Conservation (phyloP, 768 basidiomycete genomes). For the Suillus lakei region DNA sequence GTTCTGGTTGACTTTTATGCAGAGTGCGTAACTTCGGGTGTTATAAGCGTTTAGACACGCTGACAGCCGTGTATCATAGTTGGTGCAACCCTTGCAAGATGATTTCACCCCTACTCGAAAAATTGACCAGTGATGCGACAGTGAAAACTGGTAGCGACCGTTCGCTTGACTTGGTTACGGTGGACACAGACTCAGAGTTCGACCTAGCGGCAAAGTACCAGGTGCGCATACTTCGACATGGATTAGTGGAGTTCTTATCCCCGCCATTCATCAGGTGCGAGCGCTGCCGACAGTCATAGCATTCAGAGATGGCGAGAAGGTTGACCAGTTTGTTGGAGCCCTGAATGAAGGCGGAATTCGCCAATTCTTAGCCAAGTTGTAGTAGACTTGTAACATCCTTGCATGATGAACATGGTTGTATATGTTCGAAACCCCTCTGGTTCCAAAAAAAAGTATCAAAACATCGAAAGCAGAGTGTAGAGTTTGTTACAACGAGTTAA, state of each 20-base stretch:
- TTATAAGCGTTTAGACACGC: conserved; percentile 7
- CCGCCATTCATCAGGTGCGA: conserved; percentile 51
- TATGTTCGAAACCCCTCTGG: not conserved
- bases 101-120: conserved; percentile 72
- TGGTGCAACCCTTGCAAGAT: conserved; percentile 82
- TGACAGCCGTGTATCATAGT: conserved; percentile 39
- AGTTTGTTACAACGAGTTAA: conserved; percentile 1
- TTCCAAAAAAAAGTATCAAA: conserved; percentile 1
- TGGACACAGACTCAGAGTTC: conserved; percentile 62
- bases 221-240: conserved; percentile 37
- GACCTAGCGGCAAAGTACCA: conserved; percentile 55
- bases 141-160: conserved; percentile 56
- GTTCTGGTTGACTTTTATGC: conserved; percentile 84
- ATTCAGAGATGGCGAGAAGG: conserved; percentile 64
- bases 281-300: conserved; percentile 83
- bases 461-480: conserved; percentile 5
- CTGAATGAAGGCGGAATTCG: conserved; percentile 48
- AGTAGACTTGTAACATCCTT: conserved; percentile 10
- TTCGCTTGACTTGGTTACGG: conserved; percentile 72
- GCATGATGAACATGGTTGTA: not conserved
- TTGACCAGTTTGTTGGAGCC: conserved; percentile 69
- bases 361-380: conserved; percentile 50
- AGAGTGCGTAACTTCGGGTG: conserved; percentile 53
- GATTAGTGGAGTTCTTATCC: not conserved
- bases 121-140: conserved; percentile 50